Conservation (phyloP, 176 grass and related monocot genomes). For the Carex parvula region DNA sequence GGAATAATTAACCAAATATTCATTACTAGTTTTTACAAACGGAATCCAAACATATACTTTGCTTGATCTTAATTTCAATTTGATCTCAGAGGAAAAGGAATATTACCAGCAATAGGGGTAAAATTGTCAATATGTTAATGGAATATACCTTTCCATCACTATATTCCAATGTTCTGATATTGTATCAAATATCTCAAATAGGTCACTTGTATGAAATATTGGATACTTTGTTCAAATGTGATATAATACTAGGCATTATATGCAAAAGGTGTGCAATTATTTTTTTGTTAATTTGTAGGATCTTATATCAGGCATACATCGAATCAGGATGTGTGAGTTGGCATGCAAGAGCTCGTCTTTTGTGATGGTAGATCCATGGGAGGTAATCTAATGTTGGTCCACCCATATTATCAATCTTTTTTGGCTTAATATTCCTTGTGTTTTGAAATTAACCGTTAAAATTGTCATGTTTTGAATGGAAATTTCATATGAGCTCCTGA, state of each 20-base stretch:
- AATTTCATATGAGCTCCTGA: not conserved
- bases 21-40: not conserved
- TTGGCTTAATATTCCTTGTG: not conserved
- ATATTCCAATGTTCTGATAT: not conserved
- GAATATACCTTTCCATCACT: not conserved
- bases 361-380: conserved; percentile 88
- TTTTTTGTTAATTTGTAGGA: conserved; percentile 32
- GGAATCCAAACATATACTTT: too few relatives aligned
- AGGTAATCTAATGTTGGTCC: conserved; percentile 46
- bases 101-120: not conserved
- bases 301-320: conserved; percentile 46
- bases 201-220: not conserved
- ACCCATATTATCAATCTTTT: not conserved
- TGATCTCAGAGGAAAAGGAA: not conserved
- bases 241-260: not conserved
- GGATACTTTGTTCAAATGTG: not conserved
- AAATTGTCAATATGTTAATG: not conserved
- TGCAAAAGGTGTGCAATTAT: not conserved
- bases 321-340: conserved; percentile 59
- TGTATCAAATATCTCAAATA: not conserved
- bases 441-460: not conserved
- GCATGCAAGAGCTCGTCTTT: conserved; percentile 63
- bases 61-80: not conserved
- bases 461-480: too few relatives aligned
- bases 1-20: not conserved